A percentile compares a stretch with the other conserved stretches of the same genome.
These are phyloP conservation scores for Somion occarium DNA, from an alignment of 1,284 basidiomycete species.

Conservation along the genomic window DNA sequence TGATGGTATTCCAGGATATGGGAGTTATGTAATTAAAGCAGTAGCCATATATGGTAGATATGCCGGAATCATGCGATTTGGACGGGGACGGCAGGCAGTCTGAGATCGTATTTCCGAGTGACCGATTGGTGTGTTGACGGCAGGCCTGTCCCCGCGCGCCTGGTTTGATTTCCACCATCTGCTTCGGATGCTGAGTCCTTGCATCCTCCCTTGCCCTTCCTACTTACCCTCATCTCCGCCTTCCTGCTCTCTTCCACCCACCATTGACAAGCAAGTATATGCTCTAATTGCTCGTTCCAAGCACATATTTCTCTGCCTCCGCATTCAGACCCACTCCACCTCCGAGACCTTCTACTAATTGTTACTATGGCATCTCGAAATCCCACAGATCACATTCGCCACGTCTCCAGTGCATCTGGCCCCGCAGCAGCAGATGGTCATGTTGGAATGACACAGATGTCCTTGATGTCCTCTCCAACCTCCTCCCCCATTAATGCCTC, in stretches of 20 bases:
- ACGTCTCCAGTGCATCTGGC: neutral
- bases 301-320: neutral
- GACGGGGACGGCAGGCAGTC: no score
- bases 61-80: no score
- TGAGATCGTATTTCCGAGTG: no score
- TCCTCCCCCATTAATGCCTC: neutral
- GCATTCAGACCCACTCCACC: neutral
- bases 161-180: neutral
- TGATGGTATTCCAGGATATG: no score
- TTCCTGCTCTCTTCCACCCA: neutral
- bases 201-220: neutral
- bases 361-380: constrained; percentile 1
- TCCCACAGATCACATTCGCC: constrained; percentile 1
- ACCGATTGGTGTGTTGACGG: no score
- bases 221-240: neutral
- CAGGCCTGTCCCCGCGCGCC: no score
- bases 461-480: constrained; percentile 13
- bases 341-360: neutral
- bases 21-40: no score
- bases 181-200: neutral
- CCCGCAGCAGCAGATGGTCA: constrained; percentile 3
- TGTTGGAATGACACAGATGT: constrained; percentile 13
- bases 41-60: no score
- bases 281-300: no score
- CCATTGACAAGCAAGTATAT: neutral